Conservation (phyloP, 768 basidiomycete species). For the Peribolospora kevripleyi region DNA sequence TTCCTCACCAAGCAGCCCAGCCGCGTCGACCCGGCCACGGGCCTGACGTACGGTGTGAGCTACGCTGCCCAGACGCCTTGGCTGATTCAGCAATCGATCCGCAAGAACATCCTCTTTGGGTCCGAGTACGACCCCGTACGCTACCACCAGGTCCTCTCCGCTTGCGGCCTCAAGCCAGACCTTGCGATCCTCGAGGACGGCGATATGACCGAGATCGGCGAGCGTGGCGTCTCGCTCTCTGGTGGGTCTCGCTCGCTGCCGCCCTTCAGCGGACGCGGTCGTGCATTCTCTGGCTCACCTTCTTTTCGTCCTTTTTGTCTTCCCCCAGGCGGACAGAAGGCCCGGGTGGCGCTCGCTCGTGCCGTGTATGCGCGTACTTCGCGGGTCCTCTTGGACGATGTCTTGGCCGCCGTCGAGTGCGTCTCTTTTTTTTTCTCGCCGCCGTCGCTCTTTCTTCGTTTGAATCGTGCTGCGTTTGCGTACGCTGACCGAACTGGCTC, state of each 20-base stretch:
- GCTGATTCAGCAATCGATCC: conserved; percentile 23
- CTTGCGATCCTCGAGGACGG: conserved; percentile 46
- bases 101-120: conserved; percentile 53
- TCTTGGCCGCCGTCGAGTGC: conserved; percentile 11
- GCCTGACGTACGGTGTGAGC: no score
- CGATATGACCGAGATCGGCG: conserved; percentile 31
- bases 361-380: conserved; percentile 71
- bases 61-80: no score
- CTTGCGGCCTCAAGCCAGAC: conserved; percentile 50
- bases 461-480: no score
- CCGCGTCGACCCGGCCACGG: no score
- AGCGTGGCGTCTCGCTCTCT: conserved; percentile 7
- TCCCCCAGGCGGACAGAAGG: conserved; percentile 6
- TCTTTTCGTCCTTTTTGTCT: neutral
- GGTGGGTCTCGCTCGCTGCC: neutral
- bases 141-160: conserved; percentile 41
- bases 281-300: neutral
- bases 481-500: no score
- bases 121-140: conserved; percentile 31
- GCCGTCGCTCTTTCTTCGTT: no score
- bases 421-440: no score
- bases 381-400: conserved; percentile 12
- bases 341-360: conserved; percentile 38
- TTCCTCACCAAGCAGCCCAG: no score
- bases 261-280: neutral